These are phyloP conservation scores for Pleodorina starrii DNA, from an alignment of 139 green algal genomes.

Conservation along the genomic window DNA sequence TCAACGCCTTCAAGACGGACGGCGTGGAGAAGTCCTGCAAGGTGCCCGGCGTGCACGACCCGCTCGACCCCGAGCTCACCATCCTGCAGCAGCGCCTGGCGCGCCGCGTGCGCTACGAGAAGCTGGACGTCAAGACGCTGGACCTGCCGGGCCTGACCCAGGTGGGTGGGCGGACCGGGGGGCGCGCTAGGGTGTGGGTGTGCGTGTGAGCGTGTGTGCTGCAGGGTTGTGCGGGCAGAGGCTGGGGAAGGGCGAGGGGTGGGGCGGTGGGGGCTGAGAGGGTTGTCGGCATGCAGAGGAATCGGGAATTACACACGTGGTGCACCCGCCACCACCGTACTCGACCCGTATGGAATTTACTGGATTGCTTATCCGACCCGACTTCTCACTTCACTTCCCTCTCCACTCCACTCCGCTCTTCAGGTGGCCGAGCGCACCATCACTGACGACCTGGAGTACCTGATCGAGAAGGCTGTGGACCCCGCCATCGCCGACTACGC, in stretches of 20 bases:
- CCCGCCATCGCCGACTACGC: conserved; percentile 86
- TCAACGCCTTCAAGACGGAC: conserved; percentile 60
- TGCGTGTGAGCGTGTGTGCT: no score
- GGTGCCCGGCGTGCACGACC: conserved; percentile 75
- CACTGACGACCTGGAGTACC: conserved; percentile 85
- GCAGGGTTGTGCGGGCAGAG: no score
- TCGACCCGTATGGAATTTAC: no score
- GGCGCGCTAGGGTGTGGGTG: no score
- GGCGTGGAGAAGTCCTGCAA: conserved; percentile 56
- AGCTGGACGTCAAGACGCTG: conserved; percentile 64
- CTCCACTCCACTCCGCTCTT: no score
- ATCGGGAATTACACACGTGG: no score
- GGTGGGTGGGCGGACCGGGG: not conserved
- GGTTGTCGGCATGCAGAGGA: no score
- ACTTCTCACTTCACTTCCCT: not conserved
- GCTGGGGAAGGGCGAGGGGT: no score
- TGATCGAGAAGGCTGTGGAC: conserved; percentile 87
- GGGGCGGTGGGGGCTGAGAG: no score
- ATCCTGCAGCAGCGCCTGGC: conserved; percentile 89
- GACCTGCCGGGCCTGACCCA: conserved; percentile 81
- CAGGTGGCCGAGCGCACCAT: conserved; percentile 79
- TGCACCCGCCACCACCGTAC: no score
- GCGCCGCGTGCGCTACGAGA: conserved; percentile 64
- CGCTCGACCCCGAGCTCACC: conserved; percentile 85
- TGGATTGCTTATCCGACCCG: not conserved